A percentile compares a stretch with the other conserved stretches of the same genome.
Conservation (phyloP, 805 yeast genomes). For the Debaryomyces hansenii region DNA sequence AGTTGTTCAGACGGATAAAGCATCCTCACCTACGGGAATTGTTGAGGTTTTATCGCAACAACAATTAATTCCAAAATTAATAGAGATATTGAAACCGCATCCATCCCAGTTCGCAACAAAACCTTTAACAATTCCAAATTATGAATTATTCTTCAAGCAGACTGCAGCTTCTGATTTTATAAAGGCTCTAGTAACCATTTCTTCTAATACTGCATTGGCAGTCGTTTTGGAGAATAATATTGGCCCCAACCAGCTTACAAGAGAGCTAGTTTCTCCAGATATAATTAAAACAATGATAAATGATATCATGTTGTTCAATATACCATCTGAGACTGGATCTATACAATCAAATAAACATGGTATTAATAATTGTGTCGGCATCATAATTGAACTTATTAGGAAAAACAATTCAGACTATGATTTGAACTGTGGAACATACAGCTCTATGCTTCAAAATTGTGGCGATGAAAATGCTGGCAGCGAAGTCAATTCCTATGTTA, state of each 20-base stretch:
- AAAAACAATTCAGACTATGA: conserved; percentile 97
- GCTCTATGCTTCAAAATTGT: conserved; percentile 48
- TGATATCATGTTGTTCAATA: conserved; percentile 59
- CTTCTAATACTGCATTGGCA: conserved; percentile 72
- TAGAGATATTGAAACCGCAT: conserved; percentile 69
- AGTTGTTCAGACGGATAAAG: conserved; percentile 89
- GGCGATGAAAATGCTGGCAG: conserved; percentile 24
- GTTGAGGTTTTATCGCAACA: conserved; percentile 75
- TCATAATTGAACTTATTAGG: conserved; percentile 89
- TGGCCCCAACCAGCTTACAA: conserved; percentile 92
- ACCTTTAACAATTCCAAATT: conserved; percentile 23
- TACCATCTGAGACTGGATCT: conserved; percentile 9
- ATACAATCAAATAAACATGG: conserved; percentile 69
- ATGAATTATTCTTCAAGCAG: conserved; percentile 54
- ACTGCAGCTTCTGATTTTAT: conserved; percentile 94
- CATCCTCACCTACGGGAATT: conserved; percentile 85
- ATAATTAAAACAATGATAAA: conserved; percentile 66
- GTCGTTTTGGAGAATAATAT: conserved; percentile 87
- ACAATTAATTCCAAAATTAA: conserved; percentile 66
- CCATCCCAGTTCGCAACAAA: conserved; percentile 49
- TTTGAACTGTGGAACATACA: conserved; percentile 77
- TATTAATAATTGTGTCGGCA: conserved; percentile 90
- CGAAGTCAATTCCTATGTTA: conserved; percentile 40
- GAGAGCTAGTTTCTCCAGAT: conserved; percentile 80
- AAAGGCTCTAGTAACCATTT: conserved; percentile 89